Percentiles rank a stretch among this genome's conserved stretches.
phyloP scores from a whole-genome alignment of 2,329 filamentous ascomycete species.

The Drechslera avenae region DNA sequence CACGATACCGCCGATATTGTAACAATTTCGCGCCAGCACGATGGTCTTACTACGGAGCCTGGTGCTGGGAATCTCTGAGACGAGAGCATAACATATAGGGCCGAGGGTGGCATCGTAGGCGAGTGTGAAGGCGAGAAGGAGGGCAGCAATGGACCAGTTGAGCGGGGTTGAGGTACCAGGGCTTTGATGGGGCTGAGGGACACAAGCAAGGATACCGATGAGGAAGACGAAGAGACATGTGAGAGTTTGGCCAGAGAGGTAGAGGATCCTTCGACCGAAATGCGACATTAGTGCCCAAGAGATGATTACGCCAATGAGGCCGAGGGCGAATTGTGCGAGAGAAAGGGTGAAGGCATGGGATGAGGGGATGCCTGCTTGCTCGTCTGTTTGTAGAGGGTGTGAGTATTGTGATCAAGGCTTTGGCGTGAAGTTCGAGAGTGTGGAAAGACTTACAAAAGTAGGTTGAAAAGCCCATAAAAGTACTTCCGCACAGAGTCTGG shows the following conservation, averaged over 20 bases:
- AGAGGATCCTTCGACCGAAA: slow-evolving; percentile 75
- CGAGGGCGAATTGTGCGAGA: slow-evolving; percentile 19
- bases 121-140: slow-evolving; percentile 17
- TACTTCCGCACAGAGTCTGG: slow-evolving; percentile 42
- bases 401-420: no score
- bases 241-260: slow-evolving; percentile 64
- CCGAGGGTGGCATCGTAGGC: slow-evolving; percentile 23
- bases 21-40: slow-evolving; percentile 76
- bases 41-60: slow-evolving; percentile 87
- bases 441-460: slow-evolving; percentile 50
- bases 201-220: slow-evolving; percentile 50
- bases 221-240: slow-evolving; percentile 69
- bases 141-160: slow-evolving; percentile 14
- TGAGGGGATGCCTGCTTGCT: slow-evolving; percentile 20
- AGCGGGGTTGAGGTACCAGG: neutral
- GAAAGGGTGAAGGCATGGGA: slow-evolving; percentile 11
- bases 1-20: slow-evolving; percentile 77
- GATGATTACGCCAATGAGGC: slow-evolving; percentile 64
- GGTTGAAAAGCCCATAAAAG: slow-evolving; percentile 40
- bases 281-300: slow-evolving; percentile 79
- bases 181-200: slow-evolving; percentile 49
- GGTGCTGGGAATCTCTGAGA: slow-evolving; percentile 78
- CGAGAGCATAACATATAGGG: slow-evolving; percentile 66
- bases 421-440: neutral
- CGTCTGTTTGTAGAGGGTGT: slow-evolving; percentile 7